Evolutionary conservation across 352 stramenopile genomes (phyloP), one percentile per base, ranked within the genome.

Genomic region (Aphanomyces euteiches): DNA sequence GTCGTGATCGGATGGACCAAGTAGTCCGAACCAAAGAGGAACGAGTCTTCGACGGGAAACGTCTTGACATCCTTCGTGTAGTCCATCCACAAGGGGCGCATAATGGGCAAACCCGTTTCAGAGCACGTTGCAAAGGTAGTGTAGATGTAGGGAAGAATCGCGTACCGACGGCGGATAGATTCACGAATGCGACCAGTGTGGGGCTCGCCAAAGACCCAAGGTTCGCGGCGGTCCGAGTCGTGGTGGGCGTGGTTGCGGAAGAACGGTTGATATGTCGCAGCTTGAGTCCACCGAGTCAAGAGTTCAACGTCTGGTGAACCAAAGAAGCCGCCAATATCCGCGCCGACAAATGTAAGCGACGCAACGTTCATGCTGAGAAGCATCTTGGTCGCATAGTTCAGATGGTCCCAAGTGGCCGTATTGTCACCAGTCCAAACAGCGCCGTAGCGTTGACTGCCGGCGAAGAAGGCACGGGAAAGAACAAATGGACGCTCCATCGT

Each of bases 361-460:
- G 87, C 87, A 54, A 99, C 81, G 63, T 94, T 98, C 74, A 99
- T 92, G 69, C 90, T 95, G 28, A 99, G 80, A 66, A 99, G 79
- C 98, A 99, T 99, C 54, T 98, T 98, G 58, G 90, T 87, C 8
- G 96, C 83, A 48, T 98, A 97, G 68, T 92, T 80, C 7, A 99
- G 80, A 76, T 99, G 97, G 5, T 85, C 89, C 97, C 97, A 99
- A 47, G 98, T 76, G 19, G 96, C 95, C 15, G 81, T 88, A 74
- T 99, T 99, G 77, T 99, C 98, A 59, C 98, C 97, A 17, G 96
- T 99, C 98, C 98, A 99, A 66, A 99, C 96, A 15, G 97, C 96
- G 70, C 98, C 97, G 45, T 93, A 98, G 38, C 90, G 85, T 83
- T 99, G 98, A 64, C 91, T 98, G 45, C 97, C 97, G 10, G 97